A percentile compares a stretch with the other conserved stretches of the same genome.
These are phyloP conservation scores for Castanospermum australe DNA, from an alignment of 306 rosid genomes.

Conservation along the genomic window DNA sequence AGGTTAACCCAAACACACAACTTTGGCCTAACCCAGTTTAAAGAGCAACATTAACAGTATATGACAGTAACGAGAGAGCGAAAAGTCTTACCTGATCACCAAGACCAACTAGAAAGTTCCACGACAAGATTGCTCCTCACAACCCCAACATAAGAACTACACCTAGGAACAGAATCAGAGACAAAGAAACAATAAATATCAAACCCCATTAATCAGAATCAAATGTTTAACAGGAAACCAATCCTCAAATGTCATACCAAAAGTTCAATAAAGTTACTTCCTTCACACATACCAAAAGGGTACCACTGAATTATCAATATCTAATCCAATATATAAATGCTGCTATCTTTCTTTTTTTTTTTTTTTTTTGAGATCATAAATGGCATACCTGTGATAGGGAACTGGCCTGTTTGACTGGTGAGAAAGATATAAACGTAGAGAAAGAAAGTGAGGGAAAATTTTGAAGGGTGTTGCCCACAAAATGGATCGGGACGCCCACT, in stretches of 20 bases:
- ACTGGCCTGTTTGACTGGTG: slow-evolving; percentile 4
- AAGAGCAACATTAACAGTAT: not conserved
- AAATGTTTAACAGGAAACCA: not conserved
- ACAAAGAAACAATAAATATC: not conserved
- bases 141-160: not conserved
- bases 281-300: not conserved
- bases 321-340: slow-evolving; percentile 2
- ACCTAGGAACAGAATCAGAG: not conserved
- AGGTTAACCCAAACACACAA: not conserved
- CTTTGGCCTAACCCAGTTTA: not conserved
- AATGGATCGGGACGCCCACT: slow-evolving; percentile 50
- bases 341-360: not conserved
- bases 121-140: slow-evolving; percentile 22
- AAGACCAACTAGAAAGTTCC: slow-evolving; percentile 22
- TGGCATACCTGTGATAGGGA: slow-evolving; percentile 10
- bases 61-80: not conserved
- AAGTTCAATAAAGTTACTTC: not conserved
- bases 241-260: not conserved
- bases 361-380: not conserved
- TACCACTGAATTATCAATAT: not conserved
- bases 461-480: slow-evolving; percentile 29
- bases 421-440: not conserved
- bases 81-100: slow-evolving; percentile 30
- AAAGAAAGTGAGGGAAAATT: slow-evolving; percentile 36
- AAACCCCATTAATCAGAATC: slow-evolving; percentile 6